These are phyloP conservation scores for Lipomyces mesembrius DNA, from an alignment of 805 yeast species.

Conservation along the genomic window DNA sequence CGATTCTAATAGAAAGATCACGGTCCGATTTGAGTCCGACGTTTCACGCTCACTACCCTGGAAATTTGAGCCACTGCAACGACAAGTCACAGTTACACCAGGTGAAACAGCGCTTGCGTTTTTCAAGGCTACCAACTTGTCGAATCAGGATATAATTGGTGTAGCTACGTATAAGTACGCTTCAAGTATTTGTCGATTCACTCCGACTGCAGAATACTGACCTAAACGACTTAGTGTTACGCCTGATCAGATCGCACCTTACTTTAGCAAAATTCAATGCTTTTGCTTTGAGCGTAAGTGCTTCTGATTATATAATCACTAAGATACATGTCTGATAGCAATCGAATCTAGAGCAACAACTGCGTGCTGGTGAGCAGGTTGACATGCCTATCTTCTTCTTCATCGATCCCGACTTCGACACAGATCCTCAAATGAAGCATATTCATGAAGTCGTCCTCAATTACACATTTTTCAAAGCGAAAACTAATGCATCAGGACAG, in stretches of 20 bases:
- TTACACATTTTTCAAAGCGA: constrained; percentile 77
- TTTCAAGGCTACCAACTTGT: constrained; percentile 84
- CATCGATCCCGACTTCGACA: constrained; percentile 93
- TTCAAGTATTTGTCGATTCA: neutral
- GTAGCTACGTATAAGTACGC: constrained; percentile 82
- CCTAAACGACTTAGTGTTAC: constrained; percentile 62
- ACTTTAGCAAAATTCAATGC: constrained; percentile 96
- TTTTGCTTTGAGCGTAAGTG: constrained; percentile 77
- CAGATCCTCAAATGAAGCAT: constrained; percentile 87
- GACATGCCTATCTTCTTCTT: constrained; percentile 99
- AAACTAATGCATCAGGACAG: constrained; percentile 13
- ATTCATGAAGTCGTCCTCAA: constrained; percentile 88
- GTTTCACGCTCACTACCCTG: constrained; percentile 90
- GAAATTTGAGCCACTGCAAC: constrained; percentile 92
- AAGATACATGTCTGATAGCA: neutral
- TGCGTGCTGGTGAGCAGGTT: constrained; percentile 94
- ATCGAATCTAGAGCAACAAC: constrained; percentile 68
- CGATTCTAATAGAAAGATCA: constrained; percentile 77
- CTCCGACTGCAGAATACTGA: neutral
- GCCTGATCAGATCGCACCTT: constrained; percentile 95
- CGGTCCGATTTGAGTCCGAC: constrained; percentile 88
- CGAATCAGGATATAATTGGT: constrained; percentile 90
- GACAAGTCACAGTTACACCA: constrained; percentile 89
- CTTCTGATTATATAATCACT: neutral
- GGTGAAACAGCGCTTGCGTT: constrained; percentile 98